Conservation (phyloP, 495 filamentous ascomycete species). For the Talaromyces wortmannii region DNA sequence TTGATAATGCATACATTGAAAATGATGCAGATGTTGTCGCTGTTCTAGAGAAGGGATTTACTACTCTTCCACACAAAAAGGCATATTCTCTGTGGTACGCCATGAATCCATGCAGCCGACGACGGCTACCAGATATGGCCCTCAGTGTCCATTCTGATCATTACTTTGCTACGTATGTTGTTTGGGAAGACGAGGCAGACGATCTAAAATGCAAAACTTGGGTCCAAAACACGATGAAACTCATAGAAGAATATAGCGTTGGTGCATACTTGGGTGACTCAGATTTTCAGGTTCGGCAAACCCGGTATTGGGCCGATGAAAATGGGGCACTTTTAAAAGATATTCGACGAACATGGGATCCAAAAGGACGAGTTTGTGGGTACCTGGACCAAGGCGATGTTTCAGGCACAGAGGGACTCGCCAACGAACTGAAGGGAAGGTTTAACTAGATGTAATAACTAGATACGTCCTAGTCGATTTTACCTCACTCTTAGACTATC, state of each 20-base stretch:
- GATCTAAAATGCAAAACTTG: slow-evolving; percentile 31
- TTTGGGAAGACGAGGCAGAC: slow-evolving; percentile 40
- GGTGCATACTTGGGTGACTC: slow-evolving; percentile 48
- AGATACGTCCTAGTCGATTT: no score
- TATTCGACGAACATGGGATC: slow-evolving; percentile 39
- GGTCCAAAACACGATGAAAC: slow-evolving; percentile 30
- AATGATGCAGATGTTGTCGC: slow-evolving; percentile 32
- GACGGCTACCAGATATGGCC: slow-evolving; percentile 38
- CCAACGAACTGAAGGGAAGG: no score
- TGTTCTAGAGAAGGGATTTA: slow-evolving; percentile 36
- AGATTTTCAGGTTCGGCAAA: slow-evolving; percentile 37
- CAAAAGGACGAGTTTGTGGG: slow-evolving; percentile 29
- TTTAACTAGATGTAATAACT: no score
- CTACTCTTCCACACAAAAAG: slow-evolving; percentile 30
- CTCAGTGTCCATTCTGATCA: slow-evolving; percentile 45
- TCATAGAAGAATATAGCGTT: slow-evolving; percentile 22
- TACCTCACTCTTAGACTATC: no score
- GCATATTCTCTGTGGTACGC: slow-evolving; percentile 38
- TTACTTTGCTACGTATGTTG: slow-evolving; percentile 44
- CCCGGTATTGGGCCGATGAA: slow-evolving; percentile 37
- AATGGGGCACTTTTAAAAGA: slow-evolving; percentile 22
- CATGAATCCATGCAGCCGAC: slow-evolving; percentile 37
- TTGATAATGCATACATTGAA: slow-evolving; percentile 43
- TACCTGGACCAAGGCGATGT: slow-evolving; percentile 22
- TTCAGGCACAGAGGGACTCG: no score